A percentile compares a stretch with the other conserved stretches of the same genome.
phyloP scores from a whole-genome alignment of 1,139 yeast species.

The Candida sanyaensis region DNA sequence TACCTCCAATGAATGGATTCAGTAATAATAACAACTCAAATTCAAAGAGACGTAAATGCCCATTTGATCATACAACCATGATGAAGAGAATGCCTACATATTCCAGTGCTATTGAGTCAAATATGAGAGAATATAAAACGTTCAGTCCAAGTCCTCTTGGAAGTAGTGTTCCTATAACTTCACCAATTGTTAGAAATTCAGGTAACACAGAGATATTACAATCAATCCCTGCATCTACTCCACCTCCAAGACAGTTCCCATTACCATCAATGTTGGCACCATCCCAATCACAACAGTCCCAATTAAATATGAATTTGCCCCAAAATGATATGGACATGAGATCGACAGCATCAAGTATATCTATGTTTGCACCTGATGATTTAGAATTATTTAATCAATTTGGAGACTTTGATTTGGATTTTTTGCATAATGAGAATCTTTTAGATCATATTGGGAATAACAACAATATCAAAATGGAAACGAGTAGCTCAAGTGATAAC shows the following conservation, averaged over 20 bases:
- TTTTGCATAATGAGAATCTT: conserved; percentile 30
- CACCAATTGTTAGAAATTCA: conserved; percentile 1
- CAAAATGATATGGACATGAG: not conserved
- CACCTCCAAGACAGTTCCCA: conserved; percentile 1
- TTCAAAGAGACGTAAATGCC: conserved; percentile 27
- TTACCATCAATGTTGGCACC: not conserved
- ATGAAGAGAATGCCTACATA: conserved; percentile 18
- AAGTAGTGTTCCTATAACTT: conserved; percentile 2
- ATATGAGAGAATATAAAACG: conserved; percentile 21
- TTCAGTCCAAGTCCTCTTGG: conserved; percentile 12
- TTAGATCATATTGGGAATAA: conserved; percentile 16
- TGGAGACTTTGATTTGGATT: conserved; percentile 32
- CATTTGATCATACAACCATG: conserved; percentile 31
- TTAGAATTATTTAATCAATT: conserved; percentile 15
- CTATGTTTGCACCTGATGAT: conserved; percentile 3
- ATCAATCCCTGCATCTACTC: conserved; percentile 7
- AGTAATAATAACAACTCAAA: conserved; percentile 1
- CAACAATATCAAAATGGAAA: not conserved
- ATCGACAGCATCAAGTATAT: conserved; percentile 1
- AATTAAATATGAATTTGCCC: not conserved
- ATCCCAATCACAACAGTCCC: not conserved
- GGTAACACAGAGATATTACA: not conserved
- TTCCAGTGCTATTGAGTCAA: conserved; percentile 25
- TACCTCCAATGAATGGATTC: conserved; percentile 5
- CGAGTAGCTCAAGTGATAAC: not conserved